A percentile compares a stretch with the other conserved stretches of the same genome.
phyloP scores from a whole-genome alignment of 2,329 filamentous ascomycete species.

The Chaetomium sp. region DNA sequence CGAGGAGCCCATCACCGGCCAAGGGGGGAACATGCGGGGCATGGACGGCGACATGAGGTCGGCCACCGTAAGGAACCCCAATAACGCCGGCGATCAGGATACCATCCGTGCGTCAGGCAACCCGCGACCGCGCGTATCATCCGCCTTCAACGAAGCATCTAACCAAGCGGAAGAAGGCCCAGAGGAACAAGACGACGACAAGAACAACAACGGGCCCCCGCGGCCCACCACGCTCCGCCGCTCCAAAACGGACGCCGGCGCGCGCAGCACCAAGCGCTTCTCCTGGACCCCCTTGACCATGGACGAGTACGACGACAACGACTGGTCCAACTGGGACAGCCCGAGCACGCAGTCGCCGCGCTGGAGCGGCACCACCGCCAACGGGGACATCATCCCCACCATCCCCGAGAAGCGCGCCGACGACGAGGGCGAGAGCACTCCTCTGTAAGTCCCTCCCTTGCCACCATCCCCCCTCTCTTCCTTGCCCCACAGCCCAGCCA shows the following conservation, averaged over 20 bases:
- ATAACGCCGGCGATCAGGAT: constrained; percentile 45
- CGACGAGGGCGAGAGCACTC: constrained; percentile 48
- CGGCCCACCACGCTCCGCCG: constrained; percentile 35
- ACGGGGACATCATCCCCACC: constrained; percentile 48
- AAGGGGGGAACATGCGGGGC: constrained; percentile 36
- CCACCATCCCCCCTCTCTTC: not conserved
- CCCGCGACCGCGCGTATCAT: constrained; percentile 47
- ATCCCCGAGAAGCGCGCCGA: constrained; percentile 54
- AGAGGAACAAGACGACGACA: constrained; percentile 21
- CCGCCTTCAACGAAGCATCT: constrained; percentile 44
- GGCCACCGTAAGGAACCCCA: constrained; percentile 18
- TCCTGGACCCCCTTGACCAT: constrained; percentile 62
- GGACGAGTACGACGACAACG: constrained; percentile 61
- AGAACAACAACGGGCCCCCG: constrained; percentile 34
- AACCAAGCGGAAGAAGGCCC: not conserved
- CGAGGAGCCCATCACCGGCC: constrained; percentile 76
- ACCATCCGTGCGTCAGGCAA: constrained; percentile 50
- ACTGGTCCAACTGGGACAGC: constrained; percentile 67
- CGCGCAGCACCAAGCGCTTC: constrained; percentile 54
- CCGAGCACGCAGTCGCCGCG: constrained; percentile 58
- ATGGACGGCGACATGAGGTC: constrained; percentile 43
- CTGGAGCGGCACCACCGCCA: constrained; percentile 65
- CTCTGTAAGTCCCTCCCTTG: constrained; percentile 48
- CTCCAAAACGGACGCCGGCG: constrained; percentile 40
- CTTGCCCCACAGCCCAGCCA: not conserved